Evolutionary conservation across 371 early-diverging fungal species (phyloP), one percentile per base, ranked within the genome.

Genomic region (Rhizopus stolonifer): DNA sequence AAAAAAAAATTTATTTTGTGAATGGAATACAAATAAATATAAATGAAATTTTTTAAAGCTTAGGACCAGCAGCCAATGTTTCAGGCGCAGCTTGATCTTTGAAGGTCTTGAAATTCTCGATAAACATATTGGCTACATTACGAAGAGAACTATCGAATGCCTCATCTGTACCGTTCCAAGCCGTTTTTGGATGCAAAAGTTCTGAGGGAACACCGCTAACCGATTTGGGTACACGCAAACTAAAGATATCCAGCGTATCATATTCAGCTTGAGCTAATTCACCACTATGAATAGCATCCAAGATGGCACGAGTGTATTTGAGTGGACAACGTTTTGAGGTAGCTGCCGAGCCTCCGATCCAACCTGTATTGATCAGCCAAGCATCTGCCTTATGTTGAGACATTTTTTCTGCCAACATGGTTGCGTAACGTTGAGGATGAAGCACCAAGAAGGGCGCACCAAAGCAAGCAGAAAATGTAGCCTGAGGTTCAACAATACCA

Each of bases 311-410:
- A 33, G 96, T 91, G 82, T 95, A 94, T 80, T 93, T 94, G 64
- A 98, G 90, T 36, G 95, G 78, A 64, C 95, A 93, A 44, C 98
- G 91, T 81, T 90, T 86, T 54, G 95, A 95, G 32, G 79, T 74
- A 58, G 93, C 94, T 68, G 92, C 94, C 15, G 85, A 82, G 46
- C 97, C 98, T 67, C 97, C 96, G 69, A 82, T 91, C 97, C 98
- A 98, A 44, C 98, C 98, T 36, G 98, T 98, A 88, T 98, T 98
- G 82, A 98, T 88, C 72, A 98, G 78, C 96, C 97, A 98, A 21
- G 91, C 96, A 70, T 92, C 77, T 47, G 90, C 90, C 70, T 85
- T 78, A 82, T 97, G 92, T 45, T 89, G 45, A 60, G 83, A 70
- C 85, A 98, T 94, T 87, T 95, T 94, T 36, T 92, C 84, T 6